Base-by-base conservation (phyloP, 768 basidiomycete genomes). In the Auricularia heimuer region DNA sequence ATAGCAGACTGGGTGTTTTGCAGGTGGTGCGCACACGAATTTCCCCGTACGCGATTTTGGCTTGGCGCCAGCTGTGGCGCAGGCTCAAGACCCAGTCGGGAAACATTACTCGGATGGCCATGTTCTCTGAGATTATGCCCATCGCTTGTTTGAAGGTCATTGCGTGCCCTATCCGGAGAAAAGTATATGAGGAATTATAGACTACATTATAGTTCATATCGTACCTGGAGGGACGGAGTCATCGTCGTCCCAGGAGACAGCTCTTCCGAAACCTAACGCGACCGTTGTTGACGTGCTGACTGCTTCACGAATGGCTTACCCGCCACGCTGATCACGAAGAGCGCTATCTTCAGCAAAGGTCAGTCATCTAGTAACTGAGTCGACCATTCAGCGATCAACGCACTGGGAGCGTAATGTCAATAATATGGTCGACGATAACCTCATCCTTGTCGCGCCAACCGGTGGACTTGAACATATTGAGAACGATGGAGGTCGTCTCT, bases 371-470 rank as follows among this genome's bases (percentile, higher is more conserved):
- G 21, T 21, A 4, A 3, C 11, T 51, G 29, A 29, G 29, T 29
- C 29, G 29, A 29, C 29, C 29, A 16, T 18, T 1, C 16, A 18
- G 18, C 47, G 7, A 6, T 51, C 14, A 14, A 18, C 47, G 47
- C 18, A 51, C 47, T 18, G 47, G 47, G 6, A 51, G 47, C 4
- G 47, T 51, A 16, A 51, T 51, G 47, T 51, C 47, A 4, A 51
- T 21, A 18, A 51, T 51, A 61, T 61, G 60, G 14, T 61, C 24
- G 7, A 61, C 60, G 24, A 61, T n/a, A 14, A 61, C 37, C 33
- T 61, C 63, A 11, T 64, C 35, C 45, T 64, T 54, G 18, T 14
- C 62, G 2, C 36, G n/a, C 63, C 63, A 64, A 18, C 4, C 54
- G n/a, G 18, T n/a, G 47, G 47, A 51, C 37, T 63, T 14, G 44